Percentiles rank a stretch among this genome's conserved stretches.
Conservation (phyloP, 2,329 filamentous ascomycete genomes). For the Hypomyces perniciosus region DNA sequence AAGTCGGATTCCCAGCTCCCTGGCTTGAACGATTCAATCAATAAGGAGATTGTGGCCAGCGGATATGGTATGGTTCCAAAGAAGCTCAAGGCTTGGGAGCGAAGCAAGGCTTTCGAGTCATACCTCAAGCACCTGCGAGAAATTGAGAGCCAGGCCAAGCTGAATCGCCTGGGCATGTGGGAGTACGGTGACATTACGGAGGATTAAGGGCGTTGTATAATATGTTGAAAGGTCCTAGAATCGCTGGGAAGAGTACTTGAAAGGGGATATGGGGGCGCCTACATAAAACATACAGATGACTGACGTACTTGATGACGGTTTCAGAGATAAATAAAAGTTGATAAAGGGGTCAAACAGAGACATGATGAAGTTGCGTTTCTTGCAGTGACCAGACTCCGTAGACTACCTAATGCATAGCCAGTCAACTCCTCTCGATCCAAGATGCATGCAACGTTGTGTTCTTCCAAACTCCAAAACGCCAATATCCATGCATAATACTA, state of each 20-base stretch:
- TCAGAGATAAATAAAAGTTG: no score
- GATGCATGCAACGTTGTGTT: no score
- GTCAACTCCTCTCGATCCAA: no score
- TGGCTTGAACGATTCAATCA: slow-evolving; percentile 71
- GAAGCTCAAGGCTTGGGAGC: slow-evolving; percentile 90
- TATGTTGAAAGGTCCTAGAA: not conserved
- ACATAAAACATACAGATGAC: no score
- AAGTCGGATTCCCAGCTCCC: slow-evolving; percentile 49
- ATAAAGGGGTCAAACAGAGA: no score
- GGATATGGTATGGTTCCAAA: slow-evolving; percentile 86
- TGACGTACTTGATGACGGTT: no score
- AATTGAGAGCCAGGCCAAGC: slow-evolving; percentile 73
- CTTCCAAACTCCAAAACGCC: no score
- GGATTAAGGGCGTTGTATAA: slow-evolving; percentile 48
- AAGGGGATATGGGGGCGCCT: not conserved
- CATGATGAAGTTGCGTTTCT: no score
- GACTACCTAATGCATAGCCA: no score
- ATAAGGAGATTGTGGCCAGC: slow-evolving; percentile 76
- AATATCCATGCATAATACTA: not conserved
- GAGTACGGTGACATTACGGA: slow-evolving; percentile 97
- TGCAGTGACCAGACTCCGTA: no score
- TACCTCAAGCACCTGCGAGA: slow-evolving; percentile 67
- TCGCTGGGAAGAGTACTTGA: not conserved
- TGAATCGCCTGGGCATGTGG: slow-evolving; percentile 82
- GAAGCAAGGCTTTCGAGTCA: slow-evolving; percentile 59